A percentile compares a stretch with the other conserved stretches of the same genome.
Conservation (phyloP, 2,329 filamentous ascomycete species). For the Aspergillus melleus region DNA sequence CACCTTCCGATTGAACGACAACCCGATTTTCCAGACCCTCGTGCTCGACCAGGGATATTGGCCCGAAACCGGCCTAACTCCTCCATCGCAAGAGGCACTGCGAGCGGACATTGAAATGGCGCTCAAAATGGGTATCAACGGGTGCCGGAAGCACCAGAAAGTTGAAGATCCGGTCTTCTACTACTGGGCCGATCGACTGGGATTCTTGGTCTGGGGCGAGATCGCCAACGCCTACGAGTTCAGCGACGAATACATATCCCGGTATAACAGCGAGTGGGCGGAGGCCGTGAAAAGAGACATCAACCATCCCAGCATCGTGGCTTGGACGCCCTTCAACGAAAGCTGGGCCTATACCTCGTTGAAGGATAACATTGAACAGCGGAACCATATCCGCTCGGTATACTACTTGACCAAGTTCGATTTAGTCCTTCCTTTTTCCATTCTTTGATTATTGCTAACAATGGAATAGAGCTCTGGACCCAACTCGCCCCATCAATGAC, state of each 20-base stretch:
- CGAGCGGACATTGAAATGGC: slow-evolving; percentile 62
- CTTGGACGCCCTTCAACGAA: slow-evolving; percentile 67
- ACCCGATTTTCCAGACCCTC: slow-evolving; percentile 66
- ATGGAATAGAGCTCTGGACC: slow-evolving; percentile 51
- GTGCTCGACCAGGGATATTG: slow-evolving; percentile 71
- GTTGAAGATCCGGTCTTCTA: slow-evolving; percentile 68
- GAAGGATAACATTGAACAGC: slow-evolving; percentile 57
- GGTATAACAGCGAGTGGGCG: slow-evolving; percentile 66
- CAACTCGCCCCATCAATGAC: slow-evolving; percentile 66
- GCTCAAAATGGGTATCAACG: slow-evolving; percentile 68
- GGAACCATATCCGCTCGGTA: slow-evolving; percentile 63
- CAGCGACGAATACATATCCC: slow-evolving; percentile 56
- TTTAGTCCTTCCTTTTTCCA: neutral
- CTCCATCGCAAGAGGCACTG: slow-evolving; percentile 67
- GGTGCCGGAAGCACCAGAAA: slow-evolving; percentile 68
- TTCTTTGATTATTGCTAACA: slow-evolving; percentile 7
- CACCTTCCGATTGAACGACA: slow-evolving; percentile 64
- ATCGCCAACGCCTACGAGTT: slow-evolving; percentile 69
- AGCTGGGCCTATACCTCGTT: slow-evolving; percentile 65
- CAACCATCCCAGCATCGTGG: slow-evolving; percentile 64
- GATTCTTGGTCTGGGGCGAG: slow-evolving; percentile 68
- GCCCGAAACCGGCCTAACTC: slow-evolving; percentile 67
- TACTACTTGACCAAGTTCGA: slow-evolving; percentile 64
- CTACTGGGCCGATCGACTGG: slow-evolving; percentile 65
- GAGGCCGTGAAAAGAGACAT: slow-evolving; percentile 64